Percentiles rank a stretch among this genome's conserved stretches.
These are phyloP conservation scores for Nakaseomyces uthaithaninus DNA, from an alignment of 1,139 yeast species.

Conservation along the genomic window DNA sequence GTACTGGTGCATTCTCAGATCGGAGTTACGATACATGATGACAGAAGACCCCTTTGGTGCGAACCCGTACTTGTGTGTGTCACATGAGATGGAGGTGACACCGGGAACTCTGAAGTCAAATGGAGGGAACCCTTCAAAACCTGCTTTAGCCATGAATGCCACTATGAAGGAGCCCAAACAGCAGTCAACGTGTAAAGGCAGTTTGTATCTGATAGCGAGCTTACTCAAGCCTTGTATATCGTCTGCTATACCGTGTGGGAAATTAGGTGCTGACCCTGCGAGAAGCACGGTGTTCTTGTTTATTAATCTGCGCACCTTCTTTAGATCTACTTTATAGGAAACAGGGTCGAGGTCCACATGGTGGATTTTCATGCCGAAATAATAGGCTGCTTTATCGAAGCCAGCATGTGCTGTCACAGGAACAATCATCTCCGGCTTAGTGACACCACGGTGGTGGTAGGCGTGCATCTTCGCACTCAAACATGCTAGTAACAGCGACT, in stretches of 20 bases:
- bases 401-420: conserved; percentile 94
- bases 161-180: conserved; percentile 90
- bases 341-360: conserved; percentile 69
- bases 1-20: conserved; percentile 72
- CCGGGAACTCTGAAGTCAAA: conserved; percentile 89
- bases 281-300: conserved; percentile 73
- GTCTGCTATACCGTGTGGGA: conserved; percentile 93
- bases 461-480: conserved; percentile 68
- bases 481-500: conserved; percentile 77
- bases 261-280: conserved; percentile 93
- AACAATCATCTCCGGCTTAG: conserved; percentile 77
- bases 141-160: conserved; percentile 64
- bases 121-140: conserved; percentile 49
- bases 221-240: conserved; percentile 67
- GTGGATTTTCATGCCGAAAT: conserved; percentile 78
- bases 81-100: conserved; percentile 96
- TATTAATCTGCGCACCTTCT: conserved; percentile 54
- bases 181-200: conserved; percentile 92
- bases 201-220: conserved; percentile 52
- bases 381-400: conserved; percentile 85
- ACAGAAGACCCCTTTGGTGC: conserved; percentile 96
- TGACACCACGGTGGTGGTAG: conserved; percentile 47
- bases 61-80: conserved; percentile 95
- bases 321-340: conserved; percentile 60
- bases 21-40: conserved; percentile 70